Conservation (phyloP, 441 rosid species). For the Eruca vesicaria region DNA sequence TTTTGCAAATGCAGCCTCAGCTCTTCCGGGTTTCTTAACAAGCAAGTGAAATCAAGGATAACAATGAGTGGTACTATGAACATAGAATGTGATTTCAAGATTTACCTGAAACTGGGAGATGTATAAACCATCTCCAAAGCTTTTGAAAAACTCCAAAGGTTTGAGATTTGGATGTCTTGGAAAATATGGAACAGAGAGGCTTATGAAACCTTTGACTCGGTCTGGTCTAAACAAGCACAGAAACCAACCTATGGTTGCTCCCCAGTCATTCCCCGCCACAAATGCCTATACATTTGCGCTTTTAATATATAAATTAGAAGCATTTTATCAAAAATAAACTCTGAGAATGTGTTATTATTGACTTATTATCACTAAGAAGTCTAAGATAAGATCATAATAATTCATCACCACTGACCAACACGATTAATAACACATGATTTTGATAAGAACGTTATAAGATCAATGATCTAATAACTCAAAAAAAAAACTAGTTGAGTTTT, state of each 20-base stretch:
- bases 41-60: background rate
- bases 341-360: background rate
- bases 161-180: conserved; percentile 49
- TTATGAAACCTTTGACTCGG: conserved; percentile 56
- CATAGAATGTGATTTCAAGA: background rate
- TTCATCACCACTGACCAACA: too few relatives aligned
- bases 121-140: conserved; percentile 58
- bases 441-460: background rate
- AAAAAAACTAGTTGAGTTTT: too few relatives aligned
- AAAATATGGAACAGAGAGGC: conserved; percentile 48
- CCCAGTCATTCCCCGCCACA: conserved; percentile 81
- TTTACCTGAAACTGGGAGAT: conserved; percentile 66
- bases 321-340: background rate
- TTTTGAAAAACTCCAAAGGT: conserved; percentile 27
- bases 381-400: too few relatives aligned
- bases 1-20: conserved; percentile 68
- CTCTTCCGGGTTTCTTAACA: conserved; percentile 67
- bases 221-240: conserved; percentile 63
- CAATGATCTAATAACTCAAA: too few relatives aligned
- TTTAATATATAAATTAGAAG: too few relatives aligned
- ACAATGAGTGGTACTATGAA: background rate
- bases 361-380: background rate
- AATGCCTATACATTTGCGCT: conserved; percentile 51
- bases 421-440: too few relatives aligned
- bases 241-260: conserved; percentile 57